Base-by-base conservation (phyloP, 257 asterid species). In the Nicotiana paniculata region DNA sequence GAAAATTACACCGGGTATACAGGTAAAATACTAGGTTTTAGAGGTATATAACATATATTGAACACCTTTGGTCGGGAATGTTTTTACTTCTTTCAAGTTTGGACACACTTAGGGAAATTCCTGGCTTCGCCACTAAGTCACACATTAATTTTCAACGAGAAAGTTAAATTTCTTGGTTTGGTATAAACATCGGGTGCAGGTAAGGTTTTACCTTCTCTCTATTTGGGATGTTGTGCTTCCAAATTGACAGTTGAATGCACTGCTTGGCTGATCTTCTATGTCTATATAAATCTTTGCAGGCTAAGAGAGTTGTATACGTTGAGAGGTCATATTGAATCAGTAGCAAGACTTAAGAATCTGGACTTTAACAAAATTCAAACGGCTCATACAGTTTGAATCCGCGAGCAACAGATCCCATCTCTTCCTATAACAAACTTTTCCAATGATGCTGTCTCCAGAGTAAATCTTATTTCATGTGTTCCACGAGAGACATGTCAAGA, bases 271-370 rank as follows among this genome's bases (percentile, higher is more conserved):
- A 58, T 37, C 35, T 18, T 68, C 55, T 74, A 16, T 43, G 6
- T 39, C 17, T 11, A 3, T 13, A 61, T 39, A 39, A 9, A 37
- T 0, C 35, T 51, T 43, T 55, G 68, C 77, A 84, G 87, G 80
- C 84, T 69, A 15, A 85, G 85, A 62, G 87, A 86, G 66, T 28
- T 77, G 85, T 80, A 86, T 62, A 32, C 81, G 39, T 46, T 83
- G 69, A 81, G 70, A 21, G 87, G 87, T 26, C 87, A 84, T 65
- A 30, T 84, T 53, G 89, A 86, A 82, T 84, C 89, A 43, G 80
- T 78, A 43, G 68, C 79, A 58, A 84, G 81, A 82, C 82, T 84
- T 4, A 81, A 83, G 78, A 83, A 62, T 30, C 79, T 83, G 83
- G 86, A 86, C 57, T 57, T 83, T 9, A 35, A 33, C 8, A 61